Evolutionary conservation across 306 rosid species (phyloP).

Genomic region (Glycine tomentella): DNA sequence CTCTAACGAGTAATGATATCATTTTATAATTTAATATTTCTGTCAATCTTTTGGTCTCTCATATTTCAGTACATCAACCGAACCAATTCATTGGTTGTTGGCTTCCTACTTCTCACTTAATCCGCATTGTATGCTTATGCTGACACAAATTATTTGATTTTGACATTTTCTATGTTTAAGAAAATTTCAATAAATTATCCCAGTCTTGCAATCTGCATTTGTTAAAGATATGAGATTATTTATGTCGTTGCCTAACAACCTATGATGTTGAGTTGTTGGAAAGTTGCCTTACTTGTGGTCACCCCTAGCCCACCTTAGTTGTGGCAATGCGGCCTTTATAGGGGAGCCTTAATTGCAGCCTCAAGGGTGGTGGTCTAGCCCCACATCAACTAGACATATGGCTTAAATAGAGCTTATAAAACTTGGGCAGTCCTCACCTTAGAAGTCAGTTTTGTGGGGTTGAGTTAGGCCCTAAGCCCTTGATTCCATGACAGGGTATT

Average conservation of each 20-base stretch:
- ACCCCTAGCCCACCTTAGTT: too few species aligned
- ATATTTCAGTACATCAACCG: neutral
- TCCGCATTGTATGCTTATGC: neutral
- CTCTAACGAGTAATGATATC: neutral
- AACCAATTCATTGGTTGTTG: conserved; percentile 24
- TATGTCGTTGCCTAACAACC: neutral
- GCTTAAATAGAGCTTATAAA: too few species aligned
- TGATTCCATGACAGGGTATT: conserved; percentile 4
- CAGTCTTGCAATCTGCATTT: conserved; percentile 15
- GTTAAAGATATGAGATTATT: conserved; percentile 1
- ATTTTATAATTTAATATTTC: neutral
- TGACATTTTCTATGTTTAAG: too few species aligned
- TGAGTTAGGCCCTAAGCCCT: too few species aligned
- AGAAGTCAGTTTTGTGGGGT: too few species aligned
- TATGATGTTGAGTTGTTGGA: neutral
- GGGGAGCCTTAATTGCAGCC: too few species aligned
- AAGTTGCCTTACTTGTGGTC: too few species aligned
- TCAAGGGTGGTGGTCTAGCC: too few species aligned
- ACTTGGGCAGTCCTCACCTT: too few species aligned
- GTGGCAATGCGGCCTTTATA: too few species aligned
- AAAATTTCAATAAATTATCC: too few species aligned
- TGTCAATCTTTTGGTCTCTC: neutral
- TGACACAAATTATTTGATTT: neutral
- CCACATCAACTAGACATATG: too few species aligned
- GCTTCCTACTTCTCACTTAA: neutral